A percentile compares a stretch with the other conserved stretches of the same genome.
Conservation (phyloP, 2,329 filamentous ascomycete genomes). For the Paradendryphiella salina region DNA sequence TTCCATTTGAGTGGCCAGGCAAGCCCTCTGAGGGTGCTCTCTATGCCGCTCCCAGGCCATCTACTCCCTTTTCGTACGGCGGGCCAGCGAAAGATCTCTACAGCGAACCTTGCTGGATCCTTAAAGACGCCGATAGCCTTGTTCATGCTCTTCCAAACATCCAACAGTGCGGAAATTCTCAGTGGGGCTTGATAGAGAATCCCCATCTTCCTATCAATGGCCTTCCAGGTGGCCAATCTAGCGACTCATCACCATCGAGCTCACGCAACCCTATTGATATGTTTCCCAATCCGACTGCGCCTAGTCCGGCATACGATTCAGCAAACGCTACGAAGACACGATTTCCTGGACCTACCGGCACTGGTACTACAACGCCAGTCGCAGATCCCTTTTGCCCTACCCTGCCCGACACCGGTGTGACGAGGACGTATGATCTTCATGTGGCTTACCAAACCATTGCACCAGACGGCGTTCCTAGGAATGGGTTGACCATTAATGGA, state of each 20-base stretch:
- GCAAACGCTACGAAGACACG: slow-evolving; percentile 12
- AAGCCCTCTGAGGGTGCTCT: slow-evolving; percentile 25
- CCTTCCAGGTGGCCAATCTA: slow-evolving; percentile 17
- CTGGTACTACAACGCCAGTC: slow-evolving; percentile 9
- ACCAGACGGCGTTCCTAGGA: slow-evolving; percentile 36
- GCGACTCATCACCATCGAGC: slow-evolving; percentile 5
- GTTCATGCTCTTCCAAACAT: slow-evolving; percentile 25
- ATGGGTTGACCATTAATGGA: slow-evolving; percentile 37
- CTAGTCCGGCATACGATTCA: slow-evolving; percentile 10
- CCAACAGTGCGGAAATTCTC: slow-evolving; percentile 34
- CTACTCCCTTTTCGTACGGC: slow-evolving; percentile 30
- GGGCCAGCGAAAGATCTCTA: slow-evolving; percentile 25
- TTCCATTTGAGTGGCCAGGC: slow-evolving; percentile 35
- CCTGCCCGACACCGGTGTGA: slow-evolving; percentile 42
- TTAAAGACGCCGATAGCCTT: slow-evolving; percentile 26
- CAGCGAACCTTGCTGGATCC: slow-evolving; percentile 34
- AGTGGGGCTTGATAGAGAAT: slow-evolving; percentile 35
- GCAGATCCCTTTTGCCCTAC: slow-evolving; percentile 22
- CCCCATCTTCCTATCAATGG: slow-evolving; percentile 31
- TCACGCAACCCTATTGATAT: background rate
- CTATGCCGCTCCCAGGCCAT: slow-evolving; percentile 23
- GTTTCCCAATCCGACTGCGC: slow-evolving; percentile 14
- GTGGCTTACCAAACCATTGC: slow-evolving; percentile 36
- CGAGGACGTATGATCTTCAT: slow-evolving; percentile 35
- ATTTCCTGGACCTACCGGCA: background rate